Conservation (phyloP, 805 yeast genomes). For the Kodamaea fukazawae region DNA sequence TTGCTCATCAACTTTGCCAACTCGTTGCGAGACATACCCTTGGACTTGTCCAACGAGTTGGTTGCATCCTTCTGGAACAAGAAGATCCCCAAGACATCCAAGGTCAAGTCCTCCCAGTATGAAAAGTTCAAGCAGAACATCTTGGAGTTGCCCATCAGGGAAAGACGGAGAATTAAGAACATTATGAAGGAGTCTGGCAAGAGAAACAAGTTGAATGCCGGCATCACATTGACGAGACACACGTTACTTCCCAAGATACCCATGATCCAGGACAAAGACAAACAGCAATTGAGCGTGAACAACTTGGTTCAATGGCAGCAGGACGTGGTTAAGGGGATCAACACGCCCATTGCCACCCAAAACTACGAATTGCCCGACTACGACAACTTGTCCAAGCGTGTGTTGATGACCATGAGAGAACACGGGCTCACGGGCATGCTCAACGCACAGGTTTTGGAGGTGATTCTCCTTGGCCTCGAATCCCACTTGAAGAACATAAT, state of each 20-base stretch:
- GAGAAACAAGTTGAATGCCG: slow-evolving; percentile 66
- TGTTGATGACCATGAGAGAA: slow-evolving; percentile 83
- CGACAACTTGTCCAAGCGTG: slow-evolving; percentile 61
- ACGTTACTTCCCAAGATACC: slow-evolving; percentile 84
- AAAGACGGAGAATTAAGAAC: slow-evolving; percentile 77
- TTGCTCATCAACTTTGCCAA: slow-evolving; percentile 81
- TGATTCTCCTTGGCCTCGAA: slow-evolving; percentile 78
- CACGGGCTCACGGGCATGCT: slow-evolving; percentile 82
- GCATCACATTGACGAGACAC: slow-evolving; percentile 67
- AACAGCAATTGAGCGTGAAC: slow-evolving; percentile 42
- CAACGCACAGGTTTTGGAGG: slow-evolving; percentile 74
- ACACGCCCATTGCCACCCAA: slow-evolving; percentile 76
- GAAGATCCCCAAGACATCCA: slow-evolving; percentile 45
- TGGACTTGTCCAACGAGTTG: slow-evolving; percentile 46
- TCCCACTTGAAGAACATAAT: slow-evolving; percentile 70
- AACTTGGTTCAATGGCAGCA: slow-evolving; percentile 84
- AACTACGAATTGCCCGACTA: slow-evolving; percentile 79
- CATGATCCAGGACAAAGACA: slow-evolving; percentile 51
- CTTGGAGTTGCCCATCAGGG: slow-evolving; percentile 79
- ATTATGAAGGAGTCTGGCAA: slow-evolving; percentile 84
- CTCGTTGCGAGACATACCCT: slow-evolving; percentile 72
- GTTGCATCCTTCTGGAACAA: slow-evolving; percentile 45
- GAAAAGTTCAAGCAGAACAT: slow-evolving; percentile 82
- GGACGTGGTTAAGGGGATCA: slow-evolving; percentile 82
- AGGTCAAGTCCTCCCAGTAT: slow-evolving; percentile 65